These are phyloP conservation scores for Polychaeton citri DNA, from an alignment of 2,329 filamentous ascomycete species.

Conservation along the genomic window DNA sequence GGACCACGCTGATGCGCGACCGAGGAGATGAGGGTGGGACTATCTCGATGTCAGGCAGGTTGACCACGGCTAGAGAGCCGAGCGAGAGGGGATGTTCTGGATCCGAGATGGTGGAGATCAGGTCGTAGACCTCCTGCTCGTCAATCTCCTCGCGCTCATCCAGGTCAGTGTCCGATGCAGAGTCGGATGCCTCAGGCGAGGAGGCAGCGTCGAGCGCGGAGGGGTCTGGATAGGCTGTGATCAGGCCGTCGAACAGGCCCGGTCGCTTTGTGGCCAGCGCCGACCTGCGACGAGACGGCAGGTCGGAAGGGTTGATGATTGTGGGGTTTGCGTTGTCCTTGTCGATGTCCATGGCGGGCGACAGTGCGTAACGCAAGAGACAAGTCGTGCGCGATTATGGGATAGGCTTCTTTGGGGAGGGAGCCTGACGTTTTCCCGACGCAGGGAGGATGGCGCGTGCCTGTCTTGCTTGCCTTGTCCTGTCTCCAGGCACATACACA, in stretches of 20 bases:
- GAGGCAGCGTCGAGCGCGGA: constrained; percentile 26
- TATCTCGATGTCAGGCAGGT: constrained; percentile 85
- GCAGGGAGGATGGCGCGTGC: too few species aligned
- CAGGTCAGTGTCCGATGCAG: constrained; percentile 37
- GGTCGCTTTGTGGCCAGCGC: constrained; percentile 32
- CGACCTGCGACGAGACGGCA: constrained; percentile 60
- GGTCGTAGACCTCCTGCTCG: constrained; percentile 92
- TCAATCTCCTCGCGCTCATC: constrained; percentile 72
- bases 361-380: too few species aligned
- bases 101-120: constrained; percentile 89
- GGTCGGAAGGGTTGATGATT: constrained; percentile 74
- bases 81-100: constrained; percentile 92
- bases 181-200: constrained; percentile 17
- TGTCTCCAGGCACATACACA: too few species aligned
- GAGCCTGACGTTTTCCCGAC: too few species aligned
- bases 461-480: too few species aligned
- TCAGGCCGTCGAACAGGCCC: constrained; percentile 42
- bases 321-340: constrained; percentile 79
- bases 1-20: constrained; percentile 57
- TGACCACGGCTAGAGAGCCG: constrained; percentile 86
- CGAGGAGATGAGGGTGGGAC: constrained; percentile 48
- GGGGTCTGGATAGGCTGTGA: constrained; percentile 34
- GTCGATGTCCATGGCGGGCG: constrained; percentile 24
- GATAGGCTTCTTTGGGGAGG: too few species aligned
- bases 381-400: too few species aligned